Percentiles rank a stretch among this genome's conserved stretches.
Conservation (phyloP, 495 filamentous ascomycete species). For the Mycothermus thermophilus region DNA sequence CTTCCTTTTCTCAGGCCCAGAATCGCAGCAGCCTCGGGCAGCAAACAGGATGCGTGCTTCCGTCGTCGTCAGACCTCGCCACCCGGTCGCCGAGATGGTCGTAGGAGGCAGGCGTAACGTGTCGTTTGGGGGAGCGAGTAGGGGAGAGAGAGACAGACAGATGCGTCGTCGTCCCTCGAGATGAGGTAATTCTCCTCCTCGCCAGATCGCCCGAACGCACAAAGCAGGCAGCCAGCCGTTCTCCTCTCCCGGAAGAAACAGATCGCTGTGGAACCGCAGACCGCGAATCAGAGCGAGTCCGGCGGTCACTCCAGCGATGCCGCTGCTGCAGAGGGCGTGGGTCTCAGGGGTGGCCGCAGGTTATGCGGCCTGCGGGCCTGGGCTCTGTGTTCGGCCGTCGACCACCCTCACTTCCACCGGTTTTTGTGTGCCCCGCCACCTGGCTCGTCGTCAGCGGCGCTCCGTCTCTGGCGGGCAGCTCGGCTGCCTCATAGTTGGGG, state of each 20-base stretch:
- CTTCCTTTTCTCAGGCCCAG: too few relatives aligned
- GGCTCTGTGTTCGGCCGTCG: neutral
- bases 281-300: slow-evolving; percentile 11
- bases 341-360: slow-evolving; percentile 6
- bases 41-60: too few relatives aligned
- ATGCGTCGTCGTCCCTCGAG: too few relatives aligned
- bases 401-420: neutral
- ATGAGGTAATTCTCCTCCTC: slow-evolving; percentile 8
- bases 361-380: slow-evolving; percentile 2
- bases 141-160: neutral
- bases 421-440: too few relatives aligned
- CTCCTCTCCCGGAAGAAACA: slow-evolving; percentile 1
- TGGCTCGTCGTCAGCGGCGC: too few relatives aligned
- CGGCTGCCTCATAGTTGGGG: too few relatives aligned
- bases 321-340: slow-evolving; percentile 6
- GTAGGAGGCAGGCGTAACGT: too few relatives aligned
- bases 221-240: slow-evolving; percentile 2
- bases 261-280: slow-evolving; percentile 7
- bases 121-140: too few relatives aligned
- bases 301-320: slow-evolving; percentile 4
- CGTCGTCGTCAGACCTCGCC: too few relatives aligned
- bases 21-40: too few relatives aligned
- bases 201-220: neutral
- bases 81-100: too few relatives aligned
- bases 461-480: too few relatives aligned